Conservation (phyloP, 2,329 filamentous ascomycete species). For the Pseudofabraea citricarpa region DNA sequence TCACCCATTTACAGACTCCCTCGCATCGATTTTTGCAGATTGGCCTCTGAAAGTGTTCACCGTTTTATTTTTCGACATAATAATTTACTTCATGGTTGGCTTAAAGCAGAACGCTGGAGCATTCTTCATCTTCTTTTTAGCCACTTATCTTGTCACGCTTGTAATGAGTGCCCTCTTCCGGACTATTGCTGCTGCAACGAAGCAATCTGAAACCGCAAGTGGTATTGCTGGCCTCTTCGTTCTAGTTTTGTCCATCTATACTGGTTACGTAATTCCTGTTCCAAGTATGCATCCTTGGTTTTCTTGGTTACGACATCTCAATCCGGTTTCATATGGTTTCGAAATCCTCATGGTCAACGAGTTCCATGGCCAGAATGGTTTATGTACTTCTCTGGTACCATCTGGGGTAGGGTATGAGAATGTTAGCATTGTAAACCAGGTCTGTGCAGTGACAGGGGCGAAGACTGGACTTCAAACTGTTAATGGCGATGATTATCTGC, state of each 20-base stretch:
- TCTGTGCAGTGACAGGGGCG: conserved; percentile 58
- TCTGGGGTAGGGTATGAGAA: not conserved
- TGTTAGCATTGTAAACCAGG: not conserved
- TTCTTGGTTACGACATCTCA: conserved; percentile 74
- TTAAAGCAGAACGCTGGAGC: conserved; percentile 64
- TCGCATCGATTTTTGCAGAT: conserved; percentile 79
- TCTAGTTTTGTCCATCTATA: conserved; percentile 10
- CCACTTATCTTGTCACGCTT: conserved; percentile 62
- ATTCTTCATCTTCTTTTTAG: conserved; percentile 81
- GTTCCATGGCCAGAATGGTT: conserved; percentile 38
- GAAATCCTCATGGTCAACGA: conserved; percentile 79
- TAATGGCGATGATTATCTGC: conserved; percentile 52
- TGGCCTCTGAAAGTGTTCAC: conserved; percentile 75
- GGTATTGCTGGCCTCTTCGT: conserved; percentile 48
- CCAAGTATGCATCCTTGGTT: conserved; percentile 70
- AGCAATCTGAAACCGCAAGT: conserved; percentile 60
- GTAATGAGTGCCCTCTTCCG: conserved; percentile 85
- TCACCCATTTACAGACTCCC: conserved; percentile 79
- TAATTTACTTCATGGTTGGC: conserved; percentile 80
- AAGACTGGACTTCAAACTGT: conserved; percentile 46
- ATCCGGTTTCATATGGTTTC: conserved; percentile 71
- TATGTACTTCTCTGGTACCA: conserved; percentile 6
- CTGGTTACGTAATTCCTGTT: conserved; percentile 32
- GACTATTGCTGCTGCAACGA: conserved; percentile 67
- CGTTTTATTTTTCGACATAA: conserved; percentile 68